Evolutionary conservation across 306 rosid genomes (phyloP).

Genomic region (Trichosanthes cucumerina): DNA sequence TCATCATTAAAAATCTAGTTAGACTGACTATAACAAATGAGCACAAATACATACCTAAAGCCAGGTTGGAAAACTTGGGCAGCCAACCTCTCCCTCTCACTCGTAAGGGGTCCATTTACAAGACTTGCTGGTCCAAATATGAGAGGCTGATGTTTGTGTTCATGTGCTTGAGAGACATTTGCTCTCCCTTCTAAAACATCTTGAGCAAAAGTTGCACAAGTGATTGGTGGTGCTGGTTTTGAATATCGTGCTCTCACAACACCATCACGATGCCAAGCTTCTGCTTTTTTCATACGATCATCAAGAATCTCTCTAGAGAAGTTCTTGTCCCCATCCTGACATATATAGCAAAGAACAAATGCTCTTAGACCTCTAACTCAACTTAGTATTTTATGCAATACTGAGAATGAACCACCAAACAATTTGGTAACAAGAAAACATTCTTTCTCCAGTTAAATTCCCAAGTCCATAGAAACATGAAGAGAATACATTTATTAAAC

Average conservation of each 20-base stretch:
- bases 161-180: slow-evolving; percentile 61
- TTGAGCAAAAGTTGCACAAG: slow-evolving; percentile 96
- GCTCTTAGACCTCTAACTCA: not conserved
- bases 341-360: slow-evolving; percentile 5
- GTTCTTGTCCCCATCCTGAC: slow-evolving; percentile 62
- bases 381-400: not conserved
- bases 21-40: not conserved
- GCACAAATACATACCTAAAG: slow-evolving; percentile 23
- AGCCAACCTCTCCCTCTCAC: slow-evolving; percentile 76
- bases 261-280: slow-evolving; percentile 75
- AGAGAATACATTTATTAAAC: not conserved
- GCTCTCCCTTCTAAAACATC: slow-evolving; percentile 99
- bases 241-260: slow-evolving; percentile 46
- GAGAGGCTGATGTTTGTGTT: slow-evolving; percentile 87
- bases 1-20: not conserved
- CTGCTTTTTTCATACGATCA: slow-evolving; percentile 70
- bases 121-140: slow-evolving; percentile 95
- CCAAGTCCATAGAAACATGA: not conserved
- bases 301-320: slow-evolving; percentile 64
- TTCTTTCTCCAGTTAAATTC: not conserved
- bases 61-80: slow-evolving; percentile 94
- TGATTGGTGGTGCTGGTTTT: slow-evolving; percentile 65
- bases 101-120: slow-evolving; percentile 60
- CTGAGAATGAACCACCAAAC: not conserved
- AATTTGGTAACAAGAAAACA: not conserved